Base-by-base conservation (phyloP, 2,329 filamentous ascomycete genomes). In the Fusarium graminum region DNA sequence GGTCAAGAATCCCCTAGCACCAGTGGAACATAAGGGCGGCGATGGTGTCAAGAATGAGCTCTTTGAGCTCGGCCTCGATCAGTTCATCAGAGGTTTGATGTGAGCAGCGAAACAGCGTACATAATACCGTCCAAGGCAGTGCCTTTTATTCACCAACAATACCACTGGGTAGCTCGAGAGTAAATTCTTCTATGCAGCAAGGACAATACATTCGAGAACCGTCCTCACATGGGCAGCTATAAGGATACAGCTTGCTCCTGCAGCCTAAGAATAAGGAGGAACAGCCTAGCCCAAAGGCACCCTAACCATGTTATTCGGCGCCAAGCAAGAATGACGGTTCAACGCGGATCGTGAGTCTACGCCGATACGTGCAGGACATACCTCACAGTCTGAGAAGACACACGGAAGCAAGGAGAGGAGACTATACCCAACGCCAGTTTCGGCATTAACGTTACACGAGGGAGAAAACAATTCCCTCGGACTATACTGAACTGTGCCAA, bases 21-120 rank as follows among this genome's bases (percentile, higher is more conserved):
- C 89, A 3, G 86, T 90, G 46, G 89, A 91, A 76, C 89, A 91
- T 77, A 86, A 86, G 71, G 86, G 86, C 38, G 89, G 89, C 55
- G 86, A 85, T 26, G 89, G 89, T n/a, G 88, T 91, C 60, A 86
- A 84, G 71, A 91, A 91, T 72, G 89, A 91, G 77, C 80, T 91
- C 66, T 91, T 91, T 69, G 89, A 91, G 76, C 79, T 91, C 65
- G 89, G 88, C 0, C 77, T 96, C 56, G 92, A 95, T 70, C 89
- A 92, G 66, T 95, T 95, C 73, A 86, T 95, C 50, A 85, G 89
- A 65, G 86, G 88, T 1, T 78, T 90, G 62, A 83, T 88, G 80
- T 88, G 80, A 85, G 45, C 30, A 25, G 3, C 16, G 22, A 29
- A 32, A 34, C n/a, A 36, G 43, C 26, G 11, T 11, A 34, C 11